Evolutionary conservation across 768 basidiomycete species (phyloP).

Genomic region (Tremella fuciformis): DNA sequence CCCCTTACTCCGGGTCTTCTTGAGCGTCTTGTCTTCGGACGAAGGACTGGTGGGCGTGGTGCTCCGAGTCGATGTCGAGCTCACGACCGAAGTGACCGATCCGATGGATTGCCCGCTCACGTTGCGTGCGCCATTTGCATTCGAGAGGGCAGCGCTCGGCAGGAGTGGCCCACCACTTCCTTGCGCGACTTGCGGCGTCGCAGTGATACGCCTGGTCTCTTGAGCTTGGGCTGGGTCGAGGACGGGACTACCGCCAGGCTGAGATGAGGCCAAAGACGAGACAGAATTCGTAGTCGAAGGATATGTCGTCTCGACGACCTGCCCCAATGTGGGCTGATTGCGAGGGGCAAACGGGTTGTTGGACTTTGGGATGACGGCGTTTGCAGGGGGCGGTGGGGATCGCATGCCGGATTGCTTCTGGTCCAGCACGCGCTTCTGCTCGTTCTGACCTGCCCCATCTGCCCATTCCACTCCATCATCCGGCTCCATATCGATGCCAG

Average conservation of each 20-base stretch:
- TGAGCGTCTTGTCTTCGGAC: constrained; percentile 57
- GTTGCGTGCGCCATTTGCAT: constrained; percentile 42
- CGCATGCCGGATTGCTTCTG: constrained; percentile 14
- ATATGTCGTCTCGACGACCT: constrained; percentile 47
- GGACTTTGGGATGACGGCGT: constrained; percentile 25
- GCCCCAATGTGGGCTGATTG: not conserved
- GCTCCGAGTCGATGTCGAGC: constrained; percentile 17
- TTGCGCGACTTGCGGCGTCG: constrained; percentile 73
- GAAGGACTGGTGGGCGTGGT: constrained; percentile 35
- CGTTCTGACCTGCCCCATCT: constrained; percentile 63
- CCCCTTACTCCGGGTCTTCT: constrained; percentile 52
- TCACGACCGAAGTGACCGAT: constrained; percentile 31
- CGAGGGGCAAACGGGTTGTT: constrained; percentile 43
- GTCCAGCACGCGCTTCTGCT: constrained; percentile 37
- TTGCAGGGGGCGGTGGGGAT: constrained; percentile 1
- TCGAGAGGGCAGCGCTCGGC: constrained; percentile 26
- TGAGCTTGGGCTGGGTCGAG: constrained; percentile 67
- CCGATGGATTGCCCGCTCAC: constrained; percentile 58
- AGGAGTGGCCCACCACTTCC: constrained; percentile 47
- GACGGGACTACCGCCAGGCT: constrained; percentile 29
- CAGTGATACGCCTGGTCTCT: constrained; percentile 73
- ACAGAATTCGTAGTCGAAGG: constrained; percentile 57
- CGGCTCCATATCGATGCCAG: constrained; percentile 53
- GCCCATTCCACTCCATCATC: constrained; percentile 91
- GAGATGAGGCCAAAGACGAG: constrained; percentile 18